These are phyloP conservation scores for Hygrocybe punicea DNA, from an alignment of 768 basidiomycete genomes.

Conservation along the genomic window DNA sequence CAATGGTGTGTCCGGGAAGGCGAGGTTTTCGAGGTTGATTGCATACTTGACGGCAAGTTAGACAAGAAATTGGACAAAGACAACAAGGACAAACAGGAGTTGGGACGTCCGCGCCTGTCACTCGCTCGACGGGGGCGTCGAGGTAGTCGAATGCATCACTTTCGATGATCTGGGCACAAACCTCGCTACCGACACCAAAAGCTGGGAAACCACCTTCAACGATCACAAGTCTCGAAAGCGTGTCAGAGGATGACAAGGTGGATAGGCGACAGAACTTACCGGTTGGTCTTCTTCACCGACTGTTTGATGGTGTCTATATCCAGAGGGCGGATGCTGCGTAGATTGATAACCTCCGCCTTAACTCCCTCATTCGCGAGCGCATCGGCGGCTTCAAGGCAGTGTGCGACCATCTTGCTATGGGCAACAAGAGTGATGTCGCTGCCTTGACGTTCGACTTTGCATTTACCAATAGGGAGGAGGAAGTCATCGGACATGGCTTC, in stretches of 20 bases:
- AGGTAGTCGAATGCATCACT: slow-evolving; percentile 98
- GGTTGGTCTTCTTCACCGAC: slow-evolving; percentile 98
- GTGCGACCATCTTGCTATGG: slow-evolving; percentile 97
- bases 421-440: slow-evolving; percentile 94
- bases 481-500: slow-evolving; percentile 96
- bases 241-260: not conserved
- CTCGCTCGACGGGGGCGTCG: slow-evolving; percentile 95
- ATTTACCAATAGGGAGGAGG: slow-evolving; percentile 94
- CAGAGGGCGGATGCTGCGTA: slow-evolving; percentile 91
- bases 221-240: slow-evolving; percentile 65
- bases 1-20: slow-evolving; percentile 90
- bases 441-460: slow-evolving; percentile 91
- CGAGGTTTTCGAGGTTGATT: slow-evolving; percentile 77
- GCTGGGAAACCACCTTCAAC: slow-evolving; percentile 99
- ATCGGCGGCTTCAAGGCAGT: slow-evolving; percentile 93
- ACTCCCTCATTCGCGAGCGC: slow-evolving; percentile 92
- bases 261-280: slow-evolving; percentile 43
- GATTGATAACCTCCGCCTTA: slow-evolving; percentile 97
- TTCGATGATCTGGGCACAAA: slow-evolving; percentile 96
- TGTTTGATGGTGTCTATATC: slow-evolving; percentile 97
- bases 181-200: slow-evolving; percentile 98
- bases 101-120: slow-evolving; percentile 96
- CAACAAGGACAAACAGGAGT: slow-evolving; percentile 68
- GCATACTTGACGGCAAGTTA: slow-evolving; percentile 62
- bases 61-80: slow-evolving; percentile 7